Evolutionary conservation across 495 filamentous ascomycete genomes (phyloP), one percentile per base, ranked within the genome.

Genomic region (Venustampulla echinocandica): DNA sequence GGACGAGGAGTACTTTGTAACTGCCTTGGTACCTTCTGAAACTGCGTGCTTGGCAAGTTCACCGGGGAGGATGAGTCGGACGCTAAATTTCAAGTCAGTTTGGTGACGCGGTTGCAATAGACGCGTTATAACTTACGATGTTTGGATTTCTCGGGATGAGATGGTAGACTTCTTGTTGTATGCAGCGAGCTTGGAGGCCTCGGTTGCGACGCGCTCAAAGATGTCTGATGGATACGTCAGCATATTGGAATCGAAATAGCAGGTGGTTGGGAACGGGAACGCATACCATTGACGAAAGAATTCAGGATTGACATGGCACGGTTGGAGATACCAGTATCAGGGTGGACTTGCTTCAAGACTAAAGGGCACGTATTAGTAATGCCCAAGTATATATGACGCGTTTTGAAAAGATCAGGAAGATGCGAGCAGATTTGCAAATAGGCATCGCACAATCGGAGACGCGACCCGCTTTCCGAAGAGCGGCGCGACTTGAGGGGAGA

Each of bases 101-200:
- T 19, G 40, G 39, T 10, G 25, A 10, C 23, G 27, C 11, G 18
- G 27, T 13, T 19, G 21, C 17, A 42, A 39, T 11, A 25, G 11
- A 18, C n/a, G 13, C 2, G 4, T 19, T 27, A 23, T 5, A 53
- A 74, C 79, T 52, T 69, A 82, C 72, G 92, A 98, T 57, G 92
- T 98, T 80, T 98, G 92, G 65, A 98, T 98, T 74, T 98, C 92
- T 65, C 92, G 84, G 53, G 90, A 95, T 19, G 92, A 97, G 75
- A 98, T 98, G 70, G 92, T 98, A 36, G 90, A 96, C 79, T 98
- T 98, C 85, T 98, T 98, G 83, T 98, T 98, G 78, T 98, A 98
- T 44, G 92, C 93, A 57, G 92, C 92, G 38, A 98, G 81, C 82
- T 98, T 98, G 64, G 88, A 95, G 34, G 92, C 92, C 70, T 98